Base-by-base conservation (phyloP, 805 yeast genomes). In the Metschnikowia reukaufii region DNA sequence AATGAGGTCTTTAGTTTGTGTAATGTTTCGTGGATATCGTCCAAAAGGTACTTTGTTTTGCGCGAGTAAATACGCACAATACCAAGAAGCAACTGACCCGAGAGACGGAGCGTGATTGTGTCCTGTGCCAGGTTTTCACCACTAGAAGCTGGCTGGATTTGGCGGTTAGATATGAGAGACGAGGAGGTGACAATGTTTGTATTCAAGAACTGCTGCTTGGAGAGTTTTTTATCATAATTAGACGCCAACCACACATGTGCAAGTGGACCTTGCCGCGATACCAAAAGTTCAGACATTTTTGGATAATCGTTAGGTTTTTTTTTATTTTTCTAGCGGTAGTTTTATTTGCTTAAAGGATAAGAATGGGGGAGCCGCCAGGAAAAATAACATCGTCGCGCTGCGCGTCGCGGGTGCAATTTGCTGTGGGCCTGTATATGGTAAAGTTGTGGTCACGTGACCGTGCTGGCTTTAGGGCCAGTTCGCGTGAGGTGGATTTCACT, bases 191-290 rank as follows among this genome's bases (percentile, higher is more conserved):
- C 62, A 48, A 91, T 83, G 56, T 86, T 79, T 12, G 96, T 84
- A 56, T 79, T 83, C 40, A 88, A 70, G 37, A 84, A 72, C 60
- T 87, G 92, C 44, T 79, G 81, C 57, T 85, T 84, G 36, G 90
- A 77, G 29, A 88, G 76, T 55, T 83, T 84, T 57, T 82, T 81
- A 56, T 90, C 96, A 66, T 90, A 77, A 61, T 88, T 90, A 17
- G 96, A 92, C 8, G 97, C 97, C 39, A 90, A 73, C 97, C 97
- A 90, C 7, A 89, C 90, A 54, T 84, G 87, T 2, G 95, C 96
- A 50, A 90, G 71, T 1, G 96, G 96, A 2, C 96, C 95, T 60
- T 83, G 83, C 50, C 80, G 83, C 2, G 87, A 73, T 17, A 83
- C 53, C 46, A 54, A 45, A 21, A 48, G 49, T n/a, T 48, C 53